phyloP scores from a whole-genome alignment of 495 filamentous ascomycete species.

The Sordaria brevicollis region DNA sequence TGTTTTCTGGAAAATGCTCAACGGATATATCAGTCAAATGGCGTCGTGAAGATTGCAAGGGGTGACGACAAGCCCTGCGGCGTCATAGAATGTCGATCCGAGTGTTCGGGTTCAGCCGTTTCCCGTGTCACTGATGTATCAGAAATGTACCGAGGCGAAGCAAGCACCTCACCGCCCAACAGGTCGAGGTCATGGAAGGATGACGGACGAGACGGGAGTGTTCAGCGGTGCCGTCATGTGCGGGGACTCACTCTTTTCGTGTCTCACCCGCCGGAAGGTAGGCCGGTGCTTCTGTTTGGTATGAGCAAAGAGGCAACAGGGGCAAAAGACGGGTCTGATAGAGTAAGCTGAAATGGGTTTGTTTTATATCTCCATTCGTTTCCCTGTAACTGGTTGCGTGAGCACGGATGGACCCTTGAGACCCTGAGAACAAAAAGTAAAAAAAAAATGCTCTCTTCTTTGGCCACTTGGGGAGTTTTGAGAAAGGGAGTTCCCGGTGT shows the following conservation, averaged over 20 bases:
- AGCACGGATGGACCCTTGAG: not conserved
- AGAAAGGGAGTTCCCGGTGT: not conserved
- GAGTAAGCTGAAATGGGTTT: not conserved
- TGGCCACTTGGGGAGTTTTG: not conserved
- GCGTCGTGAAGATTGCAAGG: not conserved
- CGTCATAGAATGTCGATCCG: not conserved
- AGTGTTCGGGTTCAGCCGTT: not conserved
- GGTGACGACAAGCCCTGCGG: not conserved
- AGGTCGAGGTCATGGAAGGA: not conserved
- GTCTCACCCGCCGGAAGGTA: not conserved
- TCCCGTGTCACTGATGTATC: not conserved
- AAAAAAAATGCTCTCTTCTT: not conserved
- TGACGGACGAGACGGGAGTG: not conserved
- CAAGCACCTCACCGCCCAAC: not conserved
- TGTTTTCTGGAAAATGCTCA: not conserved
- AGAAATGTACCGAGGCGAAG: not conserved
- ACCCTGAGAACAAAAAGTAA: not conserved
- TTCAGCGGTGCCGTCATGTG: not conserved
- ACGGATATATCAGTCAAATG: not conserved
- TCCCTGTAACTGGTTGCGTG: not conserved
- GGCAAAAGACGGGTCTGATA: not conserved
- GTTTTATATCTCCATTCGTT: not conserved
- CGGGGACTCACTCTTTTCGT: not conserved
- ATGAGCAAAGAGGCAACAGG: not conserved
- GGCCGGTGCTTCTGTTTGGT: not conserved